These are phyloP conservation scores for Telopea speciosissima DNA, from an alignment of 177 flowering plant species.

Conservation along the genomic window DNA sequence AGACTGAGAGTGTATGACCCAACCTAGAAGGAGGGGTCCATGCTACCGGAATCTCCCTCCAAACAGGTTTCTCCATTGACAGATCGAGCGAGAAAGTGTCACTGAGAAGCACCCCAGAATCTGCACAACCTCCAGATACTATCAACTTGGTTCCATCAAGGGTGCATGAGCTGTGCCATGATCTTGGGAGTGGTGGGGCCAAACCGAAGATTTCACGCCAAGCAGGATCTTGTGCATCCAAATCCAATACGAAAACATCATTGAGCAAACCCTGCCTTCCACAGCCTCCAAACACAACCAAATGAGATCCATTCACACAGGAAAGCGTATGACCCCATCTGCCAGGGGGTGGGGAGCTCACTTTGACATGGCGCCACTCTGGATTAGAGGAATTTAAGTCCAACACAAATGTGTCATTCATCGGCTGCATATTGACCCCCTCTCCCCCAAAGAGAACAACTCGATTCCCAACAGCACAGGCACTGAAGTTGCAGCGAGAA, in stretches of 20 bases:
- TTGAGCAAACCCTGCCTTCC: constrained; percentile 79
- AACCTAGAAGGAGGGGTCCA: constrained; percentile 87
- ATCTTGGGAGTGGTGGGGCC: constrained; percentile 85
- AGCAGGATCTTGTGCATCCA: constrained; percentile 81
- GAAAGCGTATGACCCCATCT: constrained; percentile 91
- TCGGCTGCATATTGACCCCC: constrained; percentile 92
- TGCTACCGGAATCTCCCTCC: constrained; percentile 81
- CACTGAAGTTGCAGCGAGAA: constrained; percentile 85
- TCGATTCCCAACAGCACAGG: constrained; percentile 89
- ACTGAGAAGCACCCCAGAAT: constrained; percentile 84
- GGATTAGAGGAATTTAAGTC: constrained; percentile 70
- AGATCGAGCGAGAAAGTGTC: constrained; percentile 81
- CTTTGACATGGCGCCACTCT: constrained; percentile 81
- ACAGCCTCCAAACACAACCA: constrained; percentile 88
- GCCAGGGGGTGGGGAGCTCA: constrained; percentile 89
- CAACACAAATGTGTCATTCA: constrained; percentile 90
- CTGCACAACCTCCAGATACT: constrained; percentile 92
- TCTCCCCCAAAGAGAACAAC: constrained; percentile 91
- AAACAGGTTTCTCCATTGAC: constrained; percentile 71
- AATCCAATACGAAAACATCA: constrained; percentile 80
- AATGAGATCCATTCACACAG: constrained; percentile 65
- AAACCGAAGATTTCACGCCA: constrained; percentile 86
- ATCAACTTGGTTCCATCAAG: constrained; percentile 83
- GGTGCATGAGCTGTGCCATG: constrained; percentile 96
- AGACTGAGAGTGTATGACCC: constrained; percentile 79